A percentile compares a stretch with the other conserved stretches of the same genome.
These are phyloP conservation scores for Delonix regia DNA, from an alignment of 306 rosid genomes.

Conservation along the genomic window DNA sequence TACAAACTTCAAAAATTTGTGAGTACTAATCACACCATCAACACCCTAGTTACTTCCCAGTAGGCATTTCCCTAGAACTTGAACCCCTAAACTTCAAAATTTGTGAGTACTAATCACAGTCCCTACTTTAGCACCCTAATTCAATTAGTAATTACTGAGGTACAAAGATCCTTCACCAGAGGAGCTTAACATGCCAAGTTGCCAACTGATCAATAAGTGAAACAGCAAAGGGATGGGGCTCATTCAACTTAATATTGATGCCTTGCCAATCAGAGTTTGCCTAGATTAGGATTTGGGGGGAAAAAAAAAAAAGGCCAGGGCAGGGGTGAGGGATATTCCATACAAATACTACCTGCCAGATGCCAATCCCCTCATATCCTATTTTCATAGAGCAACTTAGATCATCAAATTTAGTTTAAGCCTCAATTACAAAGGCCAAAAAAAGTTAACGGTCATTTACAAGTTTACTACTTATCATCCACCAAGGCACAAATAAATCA, in stretches of 20 bases:
- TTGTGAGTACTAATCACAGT: background rate
- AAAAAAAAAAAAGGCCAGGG: conserved; percentile 22
- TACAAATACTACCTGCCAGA: background rate
- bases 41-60: background rate
- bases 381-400: conserved; percentile 18
- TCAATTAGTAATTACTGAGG: background rate
- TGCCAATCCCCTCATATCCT: conserved; percentile 14
- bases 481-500: conserved; percentile 9
- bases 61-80: background rate
- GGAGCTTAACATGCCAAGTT: background rate
- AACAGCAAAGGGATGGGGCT: background rate
- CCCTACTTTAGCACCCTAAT: background rate
- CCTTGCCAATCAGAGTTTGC: background rate
- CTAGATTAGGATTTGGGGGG: conserved; percentile 8
- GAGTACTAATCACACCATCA: background rate
- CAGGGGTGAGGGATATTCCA: background rate
- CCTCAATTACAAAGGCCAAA: conserved; percentile 1
- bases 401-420: background rate
- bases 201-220: too few relatives aligned
- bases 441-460: background rate
- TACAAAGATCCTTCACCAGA: background rate
- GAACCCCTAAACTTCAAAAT: background rate
- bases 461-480: conserved; percentile 21
- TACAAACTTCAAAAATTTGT: background rate
- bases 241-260: conserved; percentile 2